Base-by-base conservation (phyloP, 1,284 basidiomycete genomes). In the Cutaneotrichosporon arboriforme region DNA sequence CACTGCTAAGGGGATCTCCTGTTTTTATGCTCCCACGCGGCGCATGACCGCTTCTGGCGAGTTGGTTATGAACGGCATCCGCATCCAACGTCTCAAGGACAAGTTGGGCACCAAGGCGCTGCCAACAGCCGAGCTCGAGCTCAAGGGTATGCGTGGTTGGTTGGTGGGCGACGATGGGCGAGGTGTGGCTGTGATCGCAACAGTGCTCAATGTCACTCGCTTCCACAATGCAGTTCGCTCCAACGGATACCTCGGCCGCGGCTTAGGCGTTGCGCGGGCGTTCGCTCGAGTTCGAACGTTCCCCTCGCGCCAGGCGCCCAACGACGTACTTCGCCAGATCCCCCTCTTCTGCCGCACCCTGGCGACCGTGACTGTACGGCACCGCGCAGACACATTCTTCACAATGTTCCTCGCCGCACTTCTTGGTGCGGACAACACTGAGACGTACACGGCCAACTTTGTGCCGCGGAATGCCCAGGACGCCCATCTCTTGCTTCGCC, bases 21-120 rank as follows among this genome's bases (percentile, higher is more conserved):
- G 88, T 44, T 88, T 88, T 74, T 76, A 87, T 34, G 77, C 57
- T 4, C 57, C 57, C 8, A 55, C 57, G 17, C 50, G 87, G 38
- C 84, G 83, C 18, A 76, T 87, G 10, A 46, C 58, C 17, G 18
- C 14, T 10, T 31, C 46, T 2, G 44, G 45, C 12, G 8, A 52
- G 1, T 59, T 56, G 42, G 48, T 52, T 5, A 83, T 81, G 65
- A 89, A 90, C 72, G 83, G 83, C 18, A 83, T 90, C 56, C 76
- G 78, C 54, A 76, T 87, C 3, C 86, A 90, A 67, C 78, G 87
- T 3, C 77, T 89, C 42, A 88, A 90, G 76, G 80, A 86, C 67
- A 90, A 90, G 73, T 78, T 88, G 36, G 87, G 88, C 2, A 89
- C 88, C 0, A 82, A 85, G 57, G 77, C 81, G 26, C 74, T 90